Evolutionary conservation across 2,329 filamentous ascomycete genomes (phyloP).

Genomic region (Emericellopsis atlantica): DNA sequence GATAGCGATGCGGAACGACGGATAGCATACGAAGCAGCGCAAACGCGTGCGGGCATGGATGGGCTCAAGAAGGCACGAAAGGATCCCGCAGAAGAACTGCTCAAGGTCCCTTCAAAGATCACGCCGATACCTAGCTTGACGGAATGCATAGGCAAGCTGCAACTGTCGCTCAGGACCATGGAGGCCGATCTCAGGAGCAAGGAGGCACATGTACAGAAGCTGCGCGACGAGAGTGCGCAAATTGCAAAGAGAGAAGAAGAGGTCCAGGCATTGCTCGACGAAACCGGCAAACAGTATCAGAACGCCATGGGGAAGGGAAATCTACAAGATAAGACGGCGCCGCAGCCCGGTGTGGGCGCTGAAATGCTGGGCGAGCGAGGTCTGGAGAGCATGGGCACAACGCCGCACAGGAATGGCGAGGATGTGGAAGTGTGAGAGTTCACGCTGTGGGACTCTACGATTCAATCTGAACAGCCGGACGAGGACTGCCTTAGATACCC

Average conservation of each 20-base stretch:
- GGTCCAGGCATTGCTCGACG: conserved; percentile 68
- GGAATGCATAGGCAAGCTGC: conserved; percentile 52
- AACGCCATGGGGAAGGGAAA: conserved; percentile 23
- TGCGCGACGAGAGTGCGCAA: conserved; percentile 56
- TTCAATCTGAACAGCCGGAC: too few relatives aligned
- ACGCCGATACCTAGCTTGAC: conserved; percentile 64
- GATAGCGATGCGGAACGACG: conserved; percentile 60
- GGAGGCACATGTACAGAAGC: conserved; percentile 48
- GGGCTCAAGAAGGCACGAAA: conserved; percentile 38
- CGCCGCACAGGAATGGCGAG: conserved; percentile 11
- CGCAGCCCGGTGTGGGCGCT: conserved; percentile 5
- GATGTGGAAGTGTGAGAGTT: conserved; percentile 4
- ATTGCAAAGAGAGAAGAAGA: conserved; percentile 60
- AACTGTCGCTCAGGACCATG: conserved; percentile 48
- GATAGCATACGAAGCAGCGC: conserved; percentile 76
- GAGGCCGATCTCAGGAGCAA: conserved; percentile 49
- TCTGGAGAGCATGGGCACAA: conserved; percentile 20
- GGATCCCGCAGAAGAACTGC: conserved; percentile 20
- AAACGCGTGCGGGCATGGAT: conserved; percentile 80
- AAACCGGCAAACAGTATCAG: conserved; percentile 58
- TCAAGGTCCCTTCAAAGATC: conserved; percentile 58
- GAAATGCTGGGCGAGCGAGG: conserved; percentile 18
- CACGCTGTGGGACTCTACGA: too few relatives aligned
- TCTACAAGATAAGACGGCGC: conserved; percentile 5
- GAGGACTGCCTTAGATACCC: too few relatives aligned